Percentiles rank a stretch among this genome's conserved stretches.
Evolutionary conservation across 257 asterid genomes (phyloP).

Genomic region (Scutellaria galericulata): DNA sequence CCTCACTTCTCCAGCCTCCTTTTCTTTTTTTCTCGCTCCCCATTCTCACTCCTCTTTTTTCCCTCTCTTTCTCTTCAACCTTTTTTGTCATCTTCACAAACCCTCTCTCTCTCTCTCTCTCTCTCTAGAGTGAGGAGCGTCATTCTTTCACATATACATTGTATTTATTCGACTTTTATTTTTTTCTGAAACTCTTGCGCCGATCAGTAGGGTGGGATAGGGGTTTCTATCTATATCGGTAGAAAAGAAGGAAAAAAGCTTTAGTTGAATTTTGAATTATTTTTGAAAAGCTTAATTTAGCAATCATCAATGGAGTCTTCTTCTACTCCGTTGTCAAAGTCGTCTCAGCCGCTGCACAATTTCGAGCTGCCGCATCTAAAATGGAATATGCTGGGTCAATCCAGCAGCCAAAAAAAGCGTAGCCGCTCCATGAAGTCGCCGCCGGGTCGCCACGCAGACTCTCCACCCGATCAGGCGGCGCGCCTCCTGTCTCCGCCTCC

Average conservation of each 20-base stretch:
- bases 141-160: not conserved
- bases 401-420: conserved; percentile 33
- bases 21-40: not conserved
- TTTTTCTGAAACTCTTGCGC: conserved; percentile 10
- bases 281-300: not conserved
- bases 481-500: too few species aligned
- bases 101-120: not conserved
- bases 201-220: conserved; percentile 20
- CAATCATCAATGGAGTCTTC: conserved; percentile 38
- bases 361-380: conserved; percentile 48
- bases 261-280: not conserved
- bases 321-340: conserved; percentile 36
- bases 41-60: conserved; percentile 3
- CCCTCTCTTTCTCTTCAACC: conserved; percentile 4
- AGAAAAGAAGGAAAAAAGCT: not conserved
- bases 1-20: not conserved
- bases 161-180: not conserved
- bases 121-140: not conserved
- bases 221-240: too few species aligned
- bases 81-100: conserved; percentile 7
- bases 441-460: not conserved
- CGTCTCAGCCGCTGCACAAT: conserved; percentile 56
- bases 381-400: conserved; percentile 49
- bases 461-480: too few species aligned
- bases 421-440: conserved; percentile 48